Evolutionary conservation across 2,329 filamentous ascomycete species (phyloP).

Genomic region (Sarocladium kiliense): DNA sequence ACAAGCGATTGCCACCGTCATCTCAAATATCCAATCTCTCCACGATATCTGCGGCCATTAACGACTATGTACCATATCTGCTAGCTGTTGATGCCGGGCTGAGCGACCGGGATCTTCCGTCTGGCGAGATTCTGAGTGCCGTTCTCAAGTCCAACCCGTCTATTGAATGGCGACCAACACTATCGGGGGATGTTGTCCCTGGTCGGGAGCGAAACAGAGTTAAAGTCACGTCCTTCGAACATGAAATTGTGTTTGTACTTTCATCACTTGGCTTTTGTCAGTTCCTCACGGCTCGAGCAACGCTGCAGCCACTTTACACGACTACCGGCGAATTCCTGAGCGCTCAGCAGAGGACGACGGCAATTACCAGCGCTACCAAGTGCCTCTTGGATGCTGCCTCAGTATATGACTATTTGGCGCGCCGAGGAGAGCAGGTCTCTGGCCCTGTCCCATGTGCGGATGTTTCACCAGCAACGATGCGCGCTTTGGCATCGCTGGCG

Average conservation of each 20-base stretch:
- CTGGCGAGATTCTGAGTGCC: conserved; percentile 60
- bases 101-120: conserved; percentile 35
- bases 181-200: conserved; percentile 60
- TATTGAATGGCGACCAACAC: conserved; percentile 80
- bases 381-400: conserved; percentile 73
- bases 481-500: conserved; percentile 59
- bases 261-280: conserved; percentile 72
- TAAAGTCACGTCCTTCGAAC: conserved; percentile 68
- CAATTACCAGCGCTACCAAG: conserved; percentile 70
- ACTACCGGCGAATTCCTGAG: conserved; percentile 56
- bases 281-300: conserved; percentile 64
- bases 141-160: conserved; percentile 54
- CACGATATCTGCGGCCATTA: conserved; percentile 62
- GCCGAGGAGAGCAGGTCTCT: conserved; percentile 42
- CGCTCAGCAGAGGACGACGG: conserved; percentile 60
- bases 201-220: conserved; percentile 62
- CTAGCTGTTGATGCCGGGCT: conserved; percentile 71
- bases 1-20: conserved; percentile 75
- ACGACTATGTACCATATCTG: conserved; percentile 79
- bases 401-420: conserved; percentile 67
- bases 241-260: conserved; percentile 76
- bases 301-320: conserved; percentile 69
- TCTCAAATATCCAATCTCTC: conserved; percentile 68
- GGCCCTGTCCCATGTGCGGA: conserved; percentile 44
- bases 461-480: conserved; percentile 45